These are phyloP conservation scores for Termitomyces sp. DNA, from an alignment of 768 basidiomycete species.

Conservation along the genomic window DNA sequence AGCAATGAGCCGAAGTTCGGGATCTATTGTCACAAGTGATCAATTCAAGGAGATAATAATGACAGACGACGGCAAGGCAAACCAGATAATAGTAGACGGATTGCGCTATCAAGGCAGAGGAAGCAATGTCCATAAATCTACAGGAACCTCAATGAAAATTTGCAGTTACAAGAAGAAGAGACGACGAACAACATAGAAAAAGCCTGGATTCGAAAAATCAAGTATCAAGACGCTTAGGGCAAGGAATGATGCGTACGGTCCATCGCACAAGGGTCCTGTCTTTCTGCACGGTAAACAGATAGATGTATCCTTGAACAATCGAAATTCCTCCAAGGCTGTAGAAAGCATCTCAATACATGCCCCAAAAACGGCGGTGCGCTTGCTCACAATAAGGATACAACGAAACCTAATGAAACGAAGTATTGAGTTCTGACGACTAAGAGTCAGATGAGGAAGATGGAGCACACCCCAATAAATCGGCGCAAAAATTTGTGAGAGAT, in stretches of 20 bases:
- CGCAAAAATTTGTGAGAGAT: conserved; percentile 22
- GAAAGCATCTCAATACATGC: not conserved
- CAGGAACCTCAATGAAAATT: not conserved
- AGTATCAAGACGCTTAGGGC: not conserved
- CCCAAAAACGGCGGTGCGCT: not conserved
- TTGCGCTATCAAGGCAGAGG: conserved; percentile 35
- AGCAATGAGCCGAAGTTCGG: conserved; percentile 37
- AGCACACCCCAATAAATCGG: conserved; percentile 29
- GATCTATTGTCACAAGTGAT: conserved; percentile 22
- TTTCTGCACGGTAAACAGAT: conserved; percentile 25
- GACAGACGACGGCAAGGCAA: not conserved
- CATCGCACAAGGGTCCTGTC: conserved; percentile 25
- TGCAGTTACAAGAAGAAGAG: not conserved
- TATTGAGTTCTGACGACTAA: not conserved
- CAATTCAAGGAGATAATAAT: not conserved
- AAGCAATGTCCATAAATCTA: conserved; percentile 31
- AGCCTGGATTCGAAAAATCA: conserved; percentile 13
- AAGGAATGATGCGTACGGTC: conserved; percentile 19
- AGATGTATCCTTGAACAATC: conserved; percentile 35
- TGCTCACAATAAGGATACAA: conserved; percentile 23
- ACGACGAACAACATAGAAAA: conserved; percentile 21
- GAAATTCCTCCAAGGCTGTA: conserved; percentile 34
- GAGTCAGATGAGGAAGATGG: not conserved
- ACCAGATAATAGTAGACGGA: conserved; percentile 43
- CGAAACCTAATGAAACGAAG: conserved; percentile 17